A percentile compares a stretch with the other conserved stretches of the same genome.
Conservation (phyloP, 495 filamentous ascomycete species). For the Xylaria venustula region DNA sequence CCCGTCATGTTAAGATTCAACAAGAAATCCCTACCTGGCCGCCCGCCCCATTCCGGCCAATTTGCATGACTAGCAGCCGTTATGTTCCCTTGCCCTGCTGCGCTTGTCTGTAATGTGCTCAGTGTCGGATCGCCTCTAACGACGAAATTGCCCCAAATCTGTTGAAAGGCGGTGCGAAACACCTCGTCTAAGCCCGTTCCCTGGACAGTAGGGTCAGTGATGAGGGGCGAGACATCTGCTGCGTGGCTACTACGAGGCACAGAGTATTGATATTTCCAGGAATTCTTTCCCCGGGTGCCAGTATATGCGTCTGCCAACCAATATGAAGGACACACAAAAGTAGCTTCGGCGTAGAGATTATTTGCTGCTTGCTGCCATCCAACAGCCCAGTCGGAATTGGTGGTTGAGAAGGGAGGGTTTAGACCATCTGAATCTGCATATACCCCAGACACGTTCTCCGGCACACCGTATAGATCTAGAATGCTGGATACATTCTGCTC, state of each 20-base stretch:
- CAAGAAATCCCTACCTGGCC: slow-evolving; percentile 29
- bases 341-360: slow-evolving; percentile 59
- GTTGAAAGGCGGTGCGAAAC: slow-evolving; percentile 31
- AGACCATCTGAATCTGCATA: slow-evolving; percentile 28
- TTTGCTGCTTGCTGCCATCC: slow-evolving; percentile 35
- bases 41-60: slow-evolving; percentile 33
- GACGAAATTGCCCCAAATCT: slow-evolving; percentile 54
- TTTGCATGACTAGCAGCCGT: slow-evolving; percentile 14
- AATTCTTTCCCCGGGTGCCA: slow-evolving; percentile 15
- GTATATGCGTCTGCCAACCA: slow-evolving; percentile 60
- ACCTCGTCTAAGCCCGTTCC: slow-evolving; percentile 20
- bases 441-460: slow-evolving; percentile 16
- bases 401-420: slow-evolving; percentile 30
- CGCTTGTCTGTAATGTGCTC: slow-evolving; percentile 17
- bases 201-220: slow-evolving; percentile 3
- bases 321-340: slow-evolving; percentile 60
- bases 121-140: slow-evolving; percentile 51
- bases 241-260: slow-evolving; percentile 55
- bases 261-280: slow-evolving; percentile 62
- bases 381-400: slow-evolving; percentile 23
- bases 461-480: slow-evolving; percentile 45
- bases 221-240: slow-evolving; percentile 40
- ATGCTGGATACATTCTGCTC: slow-evolving; percentile 43
- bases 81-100: slow-evolving; percentile 19
- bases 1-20: slow-evolving; percentile 56